Percentiles rank a stretch among this genome's conserved stretches.
These are phyloP conservation scores for Aegilops tauschii DNA, from an alignment of 176 grass and related monocot species.

Conservation along the genomic window DNA sequence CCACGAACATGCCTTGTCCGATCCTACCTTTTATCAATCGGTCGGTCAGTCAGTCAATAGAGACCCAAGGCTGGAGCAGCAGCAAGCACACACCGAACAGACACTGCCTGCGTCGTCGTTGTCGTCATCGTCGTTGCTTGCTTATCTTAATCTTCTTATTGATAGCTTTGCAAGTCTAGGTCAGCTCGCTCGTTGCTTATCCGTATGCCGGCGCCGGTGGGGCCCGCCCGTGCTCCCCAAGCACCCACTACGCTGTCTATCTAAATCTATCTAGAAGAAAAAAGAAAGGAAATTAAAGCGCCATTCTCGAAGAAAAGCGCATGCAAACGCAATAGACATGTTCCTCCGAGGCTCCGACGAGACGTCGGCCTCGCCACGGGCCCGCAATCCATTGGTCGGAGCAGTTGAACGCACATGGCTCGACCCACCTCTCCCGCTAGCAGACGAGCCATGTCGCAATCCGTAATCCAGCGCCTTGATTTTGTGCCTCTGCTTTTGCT, in stretches of 20 bases:
- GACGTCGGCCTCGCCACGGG: not conserved
- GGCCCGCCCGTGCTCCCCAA: not conserved
- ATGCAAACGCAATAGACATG: not conserved
- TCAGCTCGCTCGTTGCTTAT: not conserved
- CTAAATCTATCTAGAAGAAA: not conserved
- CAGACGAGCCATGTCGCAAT: not conserved
- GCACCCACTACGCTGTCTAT: not conserved
- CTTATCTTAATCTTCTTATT: not conserved
- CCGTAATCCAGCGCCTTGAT: too few relatives aligned
- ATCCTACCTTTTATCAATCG: not conserved
- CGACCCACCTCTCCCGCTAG: not conserved
- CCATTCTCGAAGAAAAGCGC: not conserved
- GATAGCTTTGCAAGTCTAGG: not conserved
- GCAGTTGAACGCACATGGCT: conserved; percentile 28
- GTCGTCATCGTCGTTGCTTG: not conserved
- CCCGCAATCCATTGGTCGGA: not conserved
- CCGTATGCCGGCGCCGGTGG: not conserved
- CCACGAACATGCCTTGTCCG: not conserved
- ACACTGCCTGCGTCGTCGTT: not conserved
- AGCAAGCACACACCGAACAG: not conserved
- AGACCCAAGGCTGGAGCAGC: conserved; percentile 21
- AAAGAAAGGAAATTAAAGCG: not conserved
- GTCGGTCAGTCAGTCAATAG: not conserved
- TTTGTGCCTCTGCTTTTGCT: too few relatives aligned
- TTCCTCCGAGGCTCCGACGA: not conserved